phyloP scores from a whole-genome alignment of 805 yeast genomes.

The Babjeviella inositovora region DNA sequence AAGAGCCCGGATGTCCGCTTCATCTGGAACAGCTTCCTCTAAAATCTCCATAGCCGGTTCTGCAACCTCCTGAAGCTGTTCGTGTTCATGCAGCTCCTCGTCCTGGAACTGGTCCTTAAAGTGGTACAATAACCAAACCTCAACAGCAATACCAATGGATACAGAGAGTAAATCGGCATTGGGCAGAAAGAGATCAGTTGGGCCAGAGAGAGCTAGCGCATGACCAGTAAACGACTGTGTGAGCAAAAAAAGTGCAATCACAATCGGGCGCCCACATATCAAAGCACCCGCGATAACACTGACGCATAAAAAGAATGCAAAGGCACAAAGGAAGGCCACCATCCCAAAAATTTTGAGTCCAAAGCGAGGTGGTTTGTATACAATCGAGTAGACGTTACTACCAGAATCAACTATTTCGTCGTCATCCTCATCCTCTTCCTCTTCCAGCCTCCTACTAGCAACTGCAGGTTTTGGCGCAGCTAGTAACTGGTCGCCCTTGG shows the following conservation, averaged over 20 bases:
- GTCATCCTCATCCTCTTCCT: conserved; percentile 22
- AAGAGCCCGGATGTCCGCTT: too few species aligned
- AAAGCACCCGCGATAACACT: not conserved
- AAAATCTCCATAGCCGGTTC: too few species aligned
- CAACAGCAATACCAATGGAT: too few species aligned
- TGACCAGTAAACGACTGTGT: conserved; percentile 12
- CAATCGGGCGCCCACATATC: too few species aligned
- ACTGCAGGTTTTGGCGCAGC: conserved; percentile 12
- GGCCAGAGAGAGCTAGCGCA: conserved; percentile 29
- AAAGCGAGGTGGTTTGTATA: conserved; percentile 77
- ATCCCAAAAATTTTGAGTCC: conserved; percentile 36
- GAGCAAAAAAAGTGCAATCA: too few species aligned
- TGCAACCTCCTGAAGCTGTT: too few species aligned
- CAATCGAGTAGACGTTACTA: conserved; percentile 41
- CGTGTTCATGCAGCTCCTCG: too few species aligned
- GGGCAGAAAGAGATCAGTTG: too few species aligned
- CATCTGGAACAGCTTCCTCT: too few species aligned
- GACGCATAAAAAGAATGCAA: conserved; percentile 7
- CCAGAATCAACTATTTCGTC: conserved; percentile 6
- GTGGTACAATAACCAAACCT: too few species aligned
- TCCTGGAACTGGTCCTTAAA: too few species aligned
- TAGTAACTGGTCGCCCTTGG: conserved; percentile 55
- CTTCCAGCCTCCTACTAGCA: conserved; percentile 13
- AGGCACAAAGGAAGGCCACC: conserved; percentile 28
- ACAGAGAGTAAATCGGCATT: too few species aligned